Percentiles rank a stretch among this genome's conserved stretches.
Evolutionary conservation across 2,329 filamentous ascomycete genomes (phyloP).

Genomic region (Sporothrix inflata): DNA sequence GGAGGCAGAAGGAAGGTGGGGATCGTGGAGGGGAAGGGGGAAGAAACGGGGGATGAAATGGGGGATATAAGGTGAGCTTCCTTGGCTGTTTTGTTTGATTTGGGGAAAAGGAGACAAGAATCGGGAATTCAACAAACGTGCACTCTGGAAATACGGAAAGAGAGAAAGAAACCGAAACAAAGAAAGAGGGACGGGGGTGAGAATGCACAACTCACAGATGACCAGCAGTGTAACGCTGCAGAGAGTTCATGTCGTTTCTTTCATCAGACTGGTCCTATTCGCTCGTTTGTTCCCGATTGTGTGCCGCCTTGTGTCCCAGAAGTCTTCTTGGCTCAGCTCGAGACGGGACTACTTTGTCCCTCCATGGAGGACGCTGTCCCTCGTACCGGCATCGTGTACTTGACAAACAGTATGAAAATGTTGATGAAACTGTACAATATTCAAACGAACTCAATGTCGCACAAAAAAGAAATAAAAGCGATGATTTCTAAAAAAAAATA

Average conservation of each 20-base stretch:
- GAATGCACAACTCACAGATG: background rate
- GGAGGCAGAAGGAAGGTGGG: constrained; percentile 12
- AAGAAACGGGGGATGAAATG: background rate
- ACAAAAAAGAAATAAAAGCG: no score
- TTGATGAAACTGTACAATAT: background rate
- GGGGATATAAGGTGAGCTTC: background rate
- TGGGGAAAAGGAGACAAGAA: background rate
- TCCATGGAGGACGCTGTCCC: background rate
- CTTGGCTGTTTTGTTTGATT: background rate
- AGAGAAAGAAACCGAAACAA: background rate
- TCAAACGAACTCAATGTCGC: no score
- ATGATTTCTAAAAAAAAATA: no score
- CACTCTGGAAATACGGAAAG: constrained; percentile 24
- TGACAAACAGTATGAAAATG: background rate
- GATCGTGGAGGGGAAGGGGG: background rate
- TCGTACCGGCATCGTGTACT: background rate
- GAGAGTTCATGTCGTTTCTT: background rate
- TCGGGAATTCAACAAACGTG: background rate
- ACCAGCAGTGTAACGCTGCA: background rate
- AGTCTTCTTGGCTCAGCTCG: background rate
- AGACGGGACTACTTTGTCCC: constrained; percentile 14
- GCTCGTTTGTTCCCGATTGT: constrained; percentile 25
- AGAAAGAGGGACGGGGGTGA: background rate
- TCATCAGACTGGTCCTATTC: background rate
- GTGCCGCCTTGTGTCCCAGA: background rate